Evolutionary conservation across 129 eudicot genomes (phyloP), one percentile per base, ranked within the genome.

Genomic region (Saposhnikovia divaricata): DNA sequence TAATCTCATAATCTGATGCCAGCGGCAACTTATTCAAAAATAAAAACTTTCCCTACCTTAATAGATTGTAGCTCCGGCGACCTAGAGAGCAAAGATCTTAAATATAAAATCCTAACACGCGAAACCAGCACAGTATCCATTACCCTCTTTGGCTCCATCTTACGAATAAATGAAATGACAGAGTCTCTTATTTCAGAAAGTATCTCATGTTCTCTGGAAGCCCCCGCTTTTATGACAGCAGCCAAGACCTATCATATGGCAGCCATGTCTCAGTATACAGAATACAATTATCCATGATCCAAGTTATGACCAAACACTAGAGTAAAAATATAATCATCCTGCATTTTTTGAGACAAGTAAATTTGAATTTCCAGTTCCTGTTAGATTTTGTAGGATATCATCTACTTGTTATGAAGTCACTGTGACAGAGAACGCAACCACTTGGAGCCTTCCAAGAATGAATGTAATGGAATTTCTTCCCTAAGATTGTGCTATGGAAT

Each of bases 121-220:
- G 97, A 95, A 81, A 92, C 94, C 79, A 95, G 99, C 99, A 95
- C 93, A 78, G 97, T 95, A 83, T 95, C 99, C 99, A 95, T 95
- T 83, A 95, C 99, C 87, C 99, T 89, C 83, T 80, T 92, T 23
- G 99, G 97, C 86, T 95, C 97, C 96, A 95, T 95, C 84, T 95
- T 92, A 51, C 96, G 94, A 51, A 95, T 92, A 79, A 95, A 95
- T 47, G 93, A 76, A 82, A 95, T 92, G 82, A 92, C 99, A 66
- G 97, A 94, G 82, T 95, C 99, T 84, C 99, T 86, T 77, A 95
- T 95, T 90, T 95, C 99, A 77, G 99, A 97, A 78, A 95, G 96
- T 83, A 95, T 95, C 78, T 95, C 99, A 84, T 95, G 99, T 84
- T 95, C 99, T 83, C 99, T 93, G 55, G 99, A 95, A 80, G 99